Conservation (phyloP, 768 basidiomycete species). For the Auricularia heimuer region DNA sequence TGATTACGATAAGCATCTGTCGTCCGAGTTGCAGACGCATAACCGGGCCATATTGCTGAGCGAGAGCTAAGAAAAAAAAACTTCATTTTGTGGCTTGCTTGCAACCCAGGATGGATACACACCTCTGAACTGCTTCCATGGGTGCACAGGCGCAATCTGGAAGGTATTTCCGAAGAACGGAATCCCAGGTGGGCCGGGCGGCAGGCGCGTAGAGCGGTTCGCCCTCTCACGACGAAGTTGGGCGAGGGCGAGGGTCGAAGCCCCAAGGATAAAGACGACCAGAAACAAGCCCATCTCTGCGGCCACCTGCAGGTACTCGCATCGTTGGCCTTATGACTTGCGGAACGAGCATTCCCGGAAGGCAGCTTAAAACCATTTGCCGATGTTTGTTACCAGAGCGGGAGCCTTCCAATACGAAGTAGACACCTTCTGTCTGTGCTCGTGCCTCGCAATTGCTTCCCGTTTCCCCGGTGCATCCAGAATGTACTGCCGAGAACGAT, state of each 20-base stretch:
- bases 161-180: slow-evolving; percentile 26
- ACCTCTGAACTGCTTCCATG: slow-evolving; percentile 5
- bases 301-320: not conserved
- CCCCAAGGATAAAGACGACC: not conserved
- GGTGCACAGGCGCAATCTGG: slow-evolving; percentile 20
- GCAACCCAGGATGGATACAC: too few species aligned
- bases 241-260: not conserved
- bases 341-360: too few species aligned
- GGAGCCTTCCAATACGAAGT: too few species aligned
- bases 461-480: too few species aligned
- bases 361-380: too few species aligned
- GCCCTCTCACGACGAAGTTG: not conserved
- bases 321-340: too few species aligned
- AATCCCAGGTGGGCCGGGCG: slow-evolving; percentile 23
- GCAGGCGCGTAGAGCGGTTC: slow-evolving; percentile 24
- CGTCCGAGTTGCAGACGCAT: not conserved
- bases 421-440: too few species aligned
- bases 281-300: not conserved
- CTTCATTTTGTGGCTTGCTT: too few species aligned
- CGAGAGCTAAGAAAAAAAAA: too few species aligned
- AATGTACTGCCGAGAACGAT: too few species aligned
- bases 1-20: not conserved
- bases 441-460: too few species aligned
- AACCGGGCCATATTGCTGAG: not conserved
- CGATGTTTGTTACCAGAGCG: too few species aligned